phyloP scores from a whole-genome alignment of 768 basidiomycete genomes.

The Exsudoporus frostii region DNA sequence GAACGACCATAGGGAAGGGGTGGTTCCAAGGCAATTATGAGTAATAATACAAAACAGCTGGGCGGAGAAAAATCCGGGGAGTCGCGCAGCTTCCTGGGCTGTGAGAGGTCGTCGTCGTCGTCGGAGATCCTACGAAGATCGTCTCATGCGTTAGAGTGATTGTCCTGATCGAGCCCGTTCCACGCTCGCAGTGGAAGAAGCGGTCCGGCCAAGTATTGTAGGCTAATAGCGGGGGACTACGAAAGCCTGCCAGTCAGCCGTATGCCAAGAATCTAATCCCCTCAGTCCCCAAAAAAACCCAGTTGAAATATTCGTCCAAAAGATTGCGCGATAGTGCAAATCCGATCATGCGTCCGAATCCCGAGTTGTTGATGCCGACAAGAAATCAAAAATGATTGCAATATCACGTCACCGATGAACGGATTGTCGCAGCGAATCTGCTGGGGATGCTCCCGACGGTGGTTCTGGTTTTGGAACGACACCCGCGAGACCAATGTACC shows the following conservation, averaged over 20 bases:
- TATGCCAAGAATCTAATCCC: conserved; percentile 17
- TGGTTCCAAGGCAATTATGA: conserved; percentile 31
- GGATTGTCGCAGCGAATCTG: conserved; percentile 32
- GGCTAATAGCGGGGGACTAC: conserved; percentile 8
- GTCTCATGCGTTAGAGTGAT: conserved; percentile 12
- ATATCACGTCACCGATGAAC: conserved; percentile 28
- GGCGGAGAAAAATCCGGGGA: conserved; percentile 6
- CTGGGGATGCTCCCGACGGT: conserved; percentile 28
- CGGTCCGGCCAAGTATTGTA: conserved; percentile 8
- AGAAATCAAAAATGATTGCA: conserved; percentile 23
- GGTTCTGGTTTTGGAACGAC: conserved; percentile 67
- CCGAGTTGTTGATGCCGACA: conserved; percentile 29
- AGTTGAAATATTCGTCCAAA: conserved; percentile 28
- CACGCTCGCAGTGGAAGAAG: conserved; percentile 21
- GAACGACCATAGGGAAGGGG: conserved; percentile 18
- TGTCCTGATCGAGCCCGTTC: conserved; percentile 22
- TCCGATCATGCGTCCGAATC: conserved; percentile 25
- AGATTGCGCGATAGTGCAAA: conserved; percentile 22
- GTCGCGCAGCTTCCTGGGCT: conserved; percentile 20
- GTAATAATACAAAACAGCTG: conserved; percentile 33
- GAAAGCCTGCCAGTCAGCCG: conserved; percentile 12
- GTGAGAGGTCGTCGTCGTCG: conserved; percentile 14
- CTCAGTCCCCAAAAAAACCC: conserved; percentile 15
- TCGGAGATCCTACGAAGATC: conserved; percentile 27
- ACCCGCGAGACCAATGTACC: conserved; percentile 68